These are phyloP conservation scores for Coffea canephora DNA, from an alignment of 257 asterid species.

Conservation along the genomic window DNA sequence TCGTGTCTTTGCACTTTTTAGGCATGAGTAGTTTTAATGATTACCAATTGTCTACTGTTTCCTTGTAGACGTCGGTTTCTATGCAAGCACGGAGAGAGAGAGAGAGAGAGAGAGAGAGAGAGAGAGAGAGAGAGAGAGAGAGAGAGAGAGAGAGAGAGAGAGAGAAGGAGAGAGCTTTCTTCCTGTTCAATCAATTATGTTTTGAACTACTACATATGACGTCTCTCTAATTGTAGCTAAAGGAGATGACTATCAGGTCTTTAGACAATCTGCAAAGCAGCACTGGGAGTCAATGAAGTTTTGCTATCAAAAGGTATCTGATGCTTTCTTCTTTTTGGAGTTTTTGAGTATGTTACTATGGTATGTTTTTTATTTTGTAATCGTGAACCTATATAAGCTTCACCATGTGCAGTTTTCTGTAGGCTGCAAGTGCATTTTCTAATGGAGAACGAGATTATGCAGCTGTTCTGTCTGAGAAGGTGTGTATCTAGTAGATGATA, in stretches of 20 bases:
- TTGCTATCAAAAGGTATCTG: conserved; percentile 71
- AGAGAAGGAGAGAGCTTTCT: not conserved
- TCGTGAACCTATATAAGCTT: conserved; percentile 19
- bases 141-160: not conserved
- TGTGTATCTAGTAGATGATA: conserved; percentile 26
- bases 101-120: not conserved
- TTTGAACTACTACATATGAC: not conserved
- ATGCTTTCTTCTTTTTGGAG: conserved; percentile 4
- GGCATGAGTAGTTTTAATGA: not conserved
- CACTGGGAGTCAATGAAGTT: conserved; percentile 86
- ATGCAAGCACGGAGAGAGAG: not conserved
- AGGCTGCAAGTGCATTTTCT: conserved; percentile 91
- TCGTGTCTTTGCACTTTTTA: not conserved
- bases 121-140: not conserved
- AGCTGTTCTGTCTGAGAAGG: conserved; percentile 82
- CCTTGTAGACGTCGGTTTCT: not conserved
- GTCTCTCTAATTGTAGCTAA: conserved; percentile 51
- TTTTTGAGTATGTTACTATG: not conserved
- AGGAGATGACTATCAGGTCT: conserved; percentile 77
- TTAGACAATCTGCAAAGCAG: conserved; percentile 63
- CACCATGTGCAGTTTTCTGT: conserved; percentile 32
- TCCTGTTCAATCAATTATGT: not conserved
- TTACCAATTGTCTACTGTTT: not conserved
- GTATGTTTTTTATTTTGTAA: not conserved
- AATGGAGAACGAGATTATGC: conserved; percentile 76